Evolutionary conservation across 805 yeast species (phyloP).

Genomic region (Candida ipomoeae): DNA sequence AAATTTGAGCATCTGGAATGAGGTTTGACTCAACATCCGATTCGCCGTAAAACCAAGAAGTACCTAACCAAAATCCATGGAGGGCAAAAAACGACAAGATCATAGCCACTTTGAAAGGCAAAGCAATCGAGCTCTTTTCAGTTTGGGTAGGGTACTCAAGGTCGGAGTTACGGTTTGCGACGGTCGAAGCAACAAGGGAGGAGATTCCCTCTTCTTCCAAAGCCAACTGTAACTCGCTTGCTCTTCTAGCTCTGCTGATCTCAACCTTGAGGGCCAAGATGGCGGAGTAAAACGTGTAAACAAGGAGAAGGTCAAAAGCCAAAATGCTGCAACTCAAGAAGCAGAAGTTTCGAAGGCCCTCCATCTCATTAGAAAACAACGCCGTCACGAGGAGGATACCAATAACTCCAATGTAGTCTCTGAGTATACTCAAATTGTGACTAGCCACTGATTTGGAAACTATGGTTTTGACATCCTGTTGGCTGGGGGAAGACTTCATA

Average conservation of each 20-base stretch:
- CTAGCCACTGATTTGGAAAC: constrained; percentile 40
- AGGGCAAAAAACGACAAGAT: constrained; percentile 56
- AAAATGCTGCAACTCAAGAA: constrained; percentile 67
- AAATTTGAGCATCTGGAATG: constrained; percentile 19
- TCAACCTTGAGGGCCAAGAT: constrained; percentile 84
- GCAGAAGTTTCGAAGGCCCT: constrained; percentile 78
- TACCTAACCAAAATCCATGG: constrained; percentile 65
- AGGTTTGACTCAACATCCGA: constrained; percentile 10
- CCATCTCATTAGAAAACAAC: constrained; percentile 59
- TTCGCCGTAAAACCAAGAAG: constrained; percentile 56
- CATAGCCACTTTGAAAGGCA: constrained; percentile 57
- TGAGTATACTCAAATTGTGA: constrained; percentile 51
- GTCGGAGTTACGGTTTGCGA: constrained; percentile 48
- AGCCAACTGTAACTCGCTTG: constrained; percentile 69
- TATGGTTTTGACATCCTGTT: constrained; percentile 39
- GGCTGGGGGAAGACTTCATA: constrained; percentile 34
- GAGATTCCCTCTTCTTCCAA: constrained; percentile 92
- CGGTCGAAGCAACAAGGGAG: constrained; percentile 60
- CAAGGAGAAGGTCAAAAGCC: constrained; percentile 64
- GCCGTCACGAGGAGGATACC: constrained; percentile 66
- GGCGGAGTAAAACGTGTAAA: constrained; percentile 79
- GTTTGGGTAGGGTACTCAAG: constrained; percentile 23
- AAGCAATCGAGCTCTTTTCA: constrained; percentile 34
- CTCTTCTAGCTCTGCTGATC: constrained; percentile 78
- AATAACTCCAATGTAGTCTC: constrained; percentile 73